Percentiles rank a stretch among this genome's conserved stretches.
Evolutionary conservation across 2,329 filamentous ascomycete species (phyloP).

Genomic region (Setomelanomma holmii): DNA sequence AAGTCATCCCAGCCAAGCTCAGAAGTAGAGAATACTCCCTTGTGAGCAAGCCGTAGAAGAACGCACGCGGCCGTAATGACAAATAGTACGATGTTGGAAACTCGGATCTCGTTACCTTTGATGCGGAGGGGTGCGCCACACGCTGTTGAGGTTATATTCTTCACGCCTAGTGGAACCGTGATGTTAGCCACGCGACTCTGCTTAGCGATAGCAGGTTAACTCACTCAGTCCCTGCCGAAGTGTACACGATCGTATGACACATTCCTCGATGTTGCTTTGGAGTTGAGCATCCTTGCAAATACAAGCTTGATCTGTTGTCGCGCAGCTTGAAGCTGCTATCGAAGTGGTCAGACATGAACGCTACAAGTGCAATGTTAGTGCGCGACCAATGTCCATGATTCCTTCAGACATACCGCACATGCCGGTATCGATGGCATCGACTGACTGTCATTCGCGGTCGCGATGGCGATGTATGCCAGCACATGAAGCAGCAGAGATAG

Average conservation of each 20-base stretch:
- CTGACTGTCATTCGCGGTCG: not conserved
- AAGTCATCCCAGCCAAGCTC: slow-evolving; percentile 47
- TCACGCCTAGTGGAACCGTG: slow-evolving; percentile 33
- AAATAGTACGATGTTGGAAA: slow-evolving; percentile 37
- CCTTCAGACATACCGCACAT: not conserved
- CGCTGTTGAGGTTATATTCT: slow-evolving; percentile 47
- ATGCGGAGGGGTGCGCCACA: slow-evolving; percentile 47
- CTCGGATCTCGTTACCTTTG: slow-evolving; percentile 34
- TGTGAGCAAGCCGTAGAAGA: slow-evolving; percentile 41
- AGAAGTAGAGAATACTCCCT: slow-evolving; percentile 33
- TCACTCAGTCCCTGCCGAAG: slow-evolving; percentile 15
- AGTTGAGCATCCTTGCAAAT: slow-evolving; percentile 16
- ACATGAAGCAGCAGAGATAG: not conserved
- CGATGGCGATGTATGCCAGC: not conserved
- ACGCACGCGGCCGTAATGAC: slow-evolving; percentile 42
- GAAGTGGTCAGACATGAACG: slow-evolving; percentile 17
- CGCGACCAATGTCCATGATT: not conserved
- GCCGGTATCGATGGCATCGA: not conserved
- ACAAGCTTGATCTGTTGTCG: slow-evolving; percentile 16
- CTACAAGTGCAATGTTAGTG: slow-evolving; percentile 5
- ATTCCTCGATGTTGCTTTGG: slow-evolving; percentile 10
- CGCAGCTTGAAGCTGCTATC: slow-evolving; percentile 14
- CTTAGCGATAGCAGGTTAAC: not conserved
- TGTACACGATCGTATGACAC: slow-evolving; percentile 15
- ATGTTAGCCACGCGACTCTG: not conserved